A percentile compares a stretch with the other conserved stretches of the same genome.
These are phyloP conservation scores for Xenoacremonium recifei DNA, from an alignment of 2,329 filamentous ascomycete genomes.

Conservation along the genomic window DNA sequence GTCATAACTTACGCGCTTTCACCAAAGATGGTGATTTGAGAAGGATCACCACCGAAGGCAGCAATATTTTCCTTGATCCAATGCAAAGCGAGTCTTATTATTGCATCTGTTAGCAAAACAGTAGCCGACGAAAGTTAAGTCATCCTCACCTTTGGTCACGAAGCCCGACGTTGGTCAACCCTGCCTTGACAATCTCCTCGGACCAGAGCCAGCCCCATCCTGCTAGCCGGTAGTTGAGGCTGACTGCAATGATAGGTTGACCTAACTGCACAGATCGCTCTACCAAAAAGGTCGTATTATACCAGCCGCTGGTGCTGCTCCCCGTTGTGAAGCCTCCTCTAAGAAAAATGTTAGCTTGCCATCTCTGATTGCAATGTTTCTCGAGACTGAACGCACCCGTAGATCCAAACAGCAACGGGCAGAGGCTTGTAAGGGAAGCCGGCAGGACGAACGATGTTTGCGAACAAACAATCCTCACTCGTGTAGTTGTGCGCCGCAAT, in stretches of 20 bases:
- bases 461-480: constrained; percentile 23
- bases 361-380: no score
- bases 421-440: constrained; percentile 36
- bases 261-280: constrained; percentile 39
- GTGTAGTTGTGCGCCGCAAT: no score
- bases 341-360: no score
- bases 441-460: constrained; percentile 24
- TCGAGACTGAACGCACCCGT: no score
- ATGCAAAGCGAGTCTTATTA: no score
- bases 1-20: no score
- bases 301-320: constrained; percentile 37
- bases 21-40: no score
- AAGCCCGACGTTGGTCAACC: constrained; percentile 50
- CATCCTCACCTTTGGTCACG: constrained; percentile 48
- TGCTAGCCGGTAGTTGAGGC: constrained; percentile 50
- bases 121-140: no score
- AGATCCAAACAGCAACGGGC: constrained; percentile 60
- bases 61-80: constrained; percentile 53
- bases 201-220: constrained; percentile 53
- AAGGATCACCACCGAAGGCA: constrained; percentile 46
- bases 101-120: no score
- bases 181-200: constrained; percentile 38
- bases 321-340: constrained; percentile 34
- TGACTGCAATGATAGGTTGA: constrained; percentile 49
- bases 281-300: constrained; percentile 62